These are phyloP conservation scores for Gracilariopsis chorda DNA, from an alignment of 23 red algal genomes.

Conservation along the genomic window DNA sequence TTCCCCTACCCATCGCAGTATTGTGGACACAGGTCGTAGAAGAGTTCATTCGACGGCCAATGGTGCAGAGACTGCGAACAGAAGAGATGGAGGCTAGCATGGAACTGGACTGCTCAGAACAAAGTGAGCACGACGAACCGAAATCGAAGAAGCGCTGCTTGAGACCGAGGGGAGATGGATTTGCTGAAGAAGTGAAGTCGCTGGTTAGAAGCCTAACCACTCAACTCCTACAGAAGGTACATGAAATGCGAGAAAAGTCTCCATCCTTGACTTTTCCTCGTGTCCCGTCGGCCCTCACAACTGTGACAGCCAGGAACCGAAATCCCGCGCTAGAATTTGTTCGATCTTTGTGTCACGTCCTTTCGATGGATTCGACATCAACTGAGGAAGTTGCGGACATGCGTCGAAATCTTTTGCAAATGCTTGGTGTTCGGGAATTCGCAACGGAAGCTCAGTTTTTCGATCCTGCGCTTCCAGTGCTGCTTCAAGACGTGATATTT, in stretches of 20 bases:
- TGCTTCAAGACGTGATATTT: conserved; percentile 70
- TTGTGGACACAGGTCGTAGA: conserved; percentile 70
- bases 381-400: conserved; percentile 63
- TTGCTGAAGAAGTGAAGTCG: conserved; percentile 43
- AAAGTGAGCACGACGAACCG: neutral
- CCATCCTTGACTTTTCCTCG: conserved; percentile 37
- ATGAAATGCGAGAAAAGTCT: conserved; percentile 64
- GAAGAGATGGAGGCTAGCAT: neutral
- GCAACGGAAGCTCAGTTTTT: conserved; percentile 53
- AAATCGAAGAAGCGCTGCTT: neutral
- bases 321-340: conserved; percentile 72
- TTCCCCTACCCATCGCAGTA: conserved; percentile 57
- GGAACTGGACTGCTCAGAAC: neutral
- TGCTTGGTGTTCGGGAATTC: conserved; percentile 87
- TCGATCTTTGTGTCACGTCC: conserved; percentile 57
- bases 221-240: conserved; percentile 54
- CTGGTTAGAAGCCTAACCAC: conserved; percentile 23
- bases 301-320: neutral
- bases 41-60: conserved; percentile 66
- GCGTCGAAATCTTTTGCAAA: conserved; percentile 50
- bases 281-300: conserved; percentile 22
- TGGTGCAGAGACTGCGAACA: conserved; percentile 15
- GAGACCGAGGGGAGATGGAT: conserved; percentile 57
- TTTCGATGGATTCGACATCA: conserved; percentile 38
- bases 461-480: conserved; percentile 38